Evolutionary conservation across 169 alveolate species (phyloP), one percentile per base, ranked within the genome.

Genomic region (Babesia divergens): DNA sequence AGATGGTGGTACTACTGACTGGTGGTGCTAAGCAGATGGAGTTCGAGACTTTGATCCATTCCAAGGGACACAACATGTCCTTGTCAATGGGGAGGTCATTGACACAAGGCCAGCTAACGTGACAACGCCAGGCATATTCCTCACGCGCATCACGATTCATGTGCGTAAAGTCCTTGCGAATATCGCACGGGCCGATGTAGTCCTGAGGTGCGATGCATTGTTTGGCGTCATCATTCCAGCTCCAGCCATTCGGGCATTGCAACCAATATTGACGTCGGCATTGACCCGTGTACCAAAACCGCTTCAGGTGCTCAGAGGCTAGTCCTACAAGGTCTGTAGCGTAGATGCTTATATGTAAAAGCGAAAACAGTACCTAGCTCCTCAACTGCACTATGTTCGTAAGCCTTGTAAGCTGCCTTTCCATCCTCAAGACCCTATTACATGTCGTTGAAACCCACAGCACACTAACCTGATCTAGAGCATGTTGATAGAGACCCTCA

Each of bases 31-130:
- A 50, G 62, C 92, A 86, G 18, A 82, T 24, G 22, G 54, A 62
- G 16, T 60, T 65, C 40, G 82, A 66, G 16, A 86, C 46, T 37
- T 50, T 76, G 20, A 58, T 59, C 92, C 92, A 86, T 42, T 82
- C 84, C 40, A 47, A 42, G 26, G 92, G 92, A 49, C 92, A 83
- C 40, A 55, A 18, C 14, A 42, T 22, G 8, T 46, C 28, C 20
- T 60, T 53, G 40, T 62, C 56, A 11, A 74, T 64, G 13, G 82
- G 74, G 9, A 24, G 24, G 18, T 56, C 81, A 20, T 54, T 74
- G 16, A 80, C 50, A 34, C 92, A 86, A 14, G 92, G 90, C 92
- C 92, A 86, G 71, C 82, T 81, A 20, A 74, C 84, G 40, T 84
- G 76, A 70, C 92, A 86, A 13, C 89, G 29, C 77, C 75, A 68